Base-by-base conservation (phyloP, 2,329 filamentous ascomycete species). In the Hypoxylon sp. region DNA sequence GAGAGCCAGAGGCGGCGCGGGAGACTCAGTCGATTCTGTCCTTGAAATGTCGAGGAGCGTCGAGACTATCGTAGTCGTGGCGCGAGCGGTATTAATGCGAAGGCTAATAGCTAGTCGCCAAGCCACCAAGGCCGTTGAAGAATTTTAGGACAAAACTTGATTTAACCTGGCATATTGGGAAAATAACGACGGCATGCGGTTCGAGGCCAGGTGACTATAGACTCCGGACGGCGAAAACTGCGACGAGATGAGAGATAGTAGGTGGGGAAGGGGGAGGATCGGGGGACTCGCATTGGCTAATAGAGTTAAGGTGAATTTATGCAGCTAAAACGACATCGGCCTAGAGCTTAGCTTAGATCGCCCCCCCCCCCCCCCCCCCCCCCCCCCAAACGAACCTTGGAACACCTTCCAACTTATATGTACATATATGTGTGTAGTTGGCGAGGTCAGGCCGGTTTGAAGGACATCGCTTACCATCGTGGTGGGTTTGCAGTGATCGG, bases 211-310 rank as follows among this genome's bases (percentile, higher is more conserved):
- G 54, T 55, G 45, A 56, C 56, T 60, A n/a, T n/a, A 35, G 46
- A 47, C 21, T 48, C 52, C 53, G 46, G 48, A 55, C 60, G 47
- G 54, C 47, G 50, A 58, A 54, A 38, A 52, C 31, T 35, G 41
- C 52, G 56, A 60, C 49, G 46, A 56, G 55, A 56, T 58, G 41
- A 58, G n/a, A n/a, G n/a, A n/a, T n/a, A n/a, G n/a, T n/a, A n/a
- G n/a, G n/a, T n/a, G n/a, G n/a, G n/a, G n/a, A n/a, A n/a, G n/a
- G n/a, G n/a, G n/a, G n/a, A n/a, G n/a, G n/a, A n/a, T n/a, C 58
- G 61, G 61, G 61, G 50, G 60, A 43, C 48, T 56, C 42, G 58
- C 50, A 62, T 61, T 64, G 38, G 48, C 7, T 48, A 11, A 27
- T 33, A n/a, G n/a, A n/a, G n/a, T n/a, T n/a, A n/a, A n/a, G n/a